Conservation (phyloP, 2,329 filamentous ascomycete species). For the Proliferodiscus dingleyae region DNA sequence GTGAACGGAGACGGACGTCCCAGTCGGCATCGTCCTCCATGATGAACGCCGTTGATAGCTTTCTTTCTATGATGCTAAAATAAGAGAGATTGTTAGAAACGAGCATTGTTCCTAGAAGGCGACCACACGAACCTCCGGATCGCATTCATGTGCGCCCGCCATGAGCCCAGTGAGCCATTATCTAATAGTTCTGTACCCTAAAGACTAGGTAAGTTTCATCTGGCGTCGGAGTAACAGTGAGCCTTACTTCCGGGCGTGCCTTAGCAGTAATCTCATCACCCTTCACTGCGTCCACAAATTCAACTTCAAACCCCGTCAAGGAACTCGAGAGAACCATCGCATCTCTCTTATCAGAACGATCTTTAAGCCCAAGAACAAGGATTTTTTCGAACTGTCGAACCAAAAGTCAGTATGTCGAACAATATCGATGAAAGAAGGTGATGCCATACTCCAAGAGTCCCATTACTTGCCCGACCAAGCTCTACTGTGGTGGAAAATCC, state of each 20-base stretch:
- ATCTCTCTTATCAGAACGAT: conserved; percentile 45
- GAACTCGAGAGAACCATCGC: conserved; percentile 39
- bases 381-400: conserved; percentile 37
- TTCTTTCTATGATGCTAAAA: conserved; percentile 31
- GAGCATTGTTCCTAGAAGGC: not conserved
- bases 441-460: not conserved
- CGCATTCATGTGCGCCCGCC: conserved; percentile 38
- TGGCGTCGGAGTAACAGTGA: not conserved
- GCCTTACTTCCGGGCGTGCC: conserved; percentile 33
- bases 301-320: conserved; percentile 38
- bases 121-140: conserved; percentile 23
- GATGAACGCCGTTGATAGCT: conserved; percentile 36
- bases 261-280: conserved; percentile 38
- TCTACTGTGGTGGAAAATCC: no score
- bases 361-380: conserved; percentile 42
- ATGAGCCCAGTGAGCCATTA: conserved; percentile 37
- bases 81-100: not conserved
- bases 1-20: conserved; percentile 32
- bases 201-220: not conserved
- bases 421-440: not conserved
- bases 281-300: conserved; percentile 40
- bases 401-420: not conserved
- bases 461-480: not conserved
- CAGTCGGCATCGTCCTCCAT: conserved; percentile 43
- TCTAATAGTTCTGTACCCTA: conserved; percentile 1